Conservation (phyloP, 75 land plant species). For the Selaginella tamariscina region DNA sequence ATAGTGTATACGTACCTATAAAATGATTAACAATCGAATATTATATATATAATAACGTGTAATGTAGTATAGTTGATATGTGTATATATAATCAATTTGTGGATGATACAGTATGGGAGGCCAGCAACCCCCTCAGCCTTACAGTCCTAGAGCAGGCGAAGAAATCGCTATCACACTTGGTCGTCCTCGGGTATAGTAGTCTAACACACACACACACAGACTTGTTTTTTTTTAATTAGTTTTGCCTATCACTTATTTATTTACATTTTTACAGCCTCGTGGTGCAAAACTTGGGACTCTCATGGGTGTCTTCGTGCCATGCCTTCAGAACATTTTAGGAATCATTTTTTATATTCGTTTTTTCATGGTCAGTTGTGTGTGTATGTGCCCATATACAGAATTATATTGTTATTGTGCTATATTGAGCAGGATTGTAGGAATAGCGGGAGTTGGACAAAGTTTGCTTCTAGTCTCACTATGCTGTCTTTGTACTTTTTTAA, state of each 20-base stretch:
- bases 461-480: conserved; percentile 69
- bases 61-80: no score
- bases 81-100: no score
- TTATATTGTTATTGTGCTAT: background rate
- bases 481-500: conserved; percentile 79
- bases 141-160: conserved; percentile 68
- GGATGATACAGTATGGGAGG: conserved; percentile 88
- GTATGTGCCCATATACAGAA: no score
- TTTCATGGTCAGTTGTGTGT: conserved; percentile 61
- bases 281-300: conserved; percentile 73
- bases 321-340: conserved; percentile 95
- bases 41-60: no score
- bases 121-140: conserved; percentile 53
- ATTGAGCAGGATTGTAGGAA: conserved; percentile 84
- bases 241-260: no score
- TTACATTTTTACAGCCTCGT: conserved; percentile 37
- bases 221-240: no score
- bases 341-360: conserved; percentile 96
- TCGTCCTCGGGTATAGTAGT: conserved; percentile 53
- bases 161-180: conserved; percentile 70
- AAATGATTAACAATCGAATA: no score
- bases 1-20: background rate
- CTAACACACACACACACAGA: background rate
- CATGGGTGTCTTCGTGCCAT: conserved; percentile 97
- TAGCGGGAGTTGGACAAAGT: conserved; percentile 88